A percentile compares a stretch with the other conserved stretches of the same genome.
Conservation (phyloP, 164 flowering plant species). For the Malania oleifera region DNA sequence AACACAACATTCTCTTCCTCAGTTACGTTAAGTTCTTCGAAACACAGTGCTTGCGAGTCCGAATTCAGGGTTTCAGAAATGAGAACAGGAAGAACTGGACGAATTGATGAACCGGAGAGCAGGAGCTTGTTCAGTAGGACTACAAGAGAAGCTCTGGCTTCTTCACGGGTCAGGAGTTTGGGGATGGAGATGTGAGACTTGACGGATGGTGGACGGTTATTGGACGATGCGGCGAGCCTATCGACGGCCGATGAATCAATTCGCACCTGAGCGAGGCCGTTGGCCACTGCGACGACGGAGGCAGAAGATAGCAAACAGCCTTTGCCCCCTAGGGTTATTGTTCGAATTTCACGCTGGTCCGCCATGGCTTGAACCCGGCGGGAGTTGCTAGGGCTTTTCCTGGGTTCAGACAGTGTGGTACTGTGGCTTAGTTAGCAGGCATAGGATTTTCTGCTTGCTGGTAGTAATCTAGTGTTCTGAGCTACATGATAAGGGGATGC, state of each 20-base stretch:
- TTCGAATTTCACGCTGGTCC: slow-evolving; percentile 10
- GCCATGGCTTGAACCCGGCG: slow-evolving; percentile 26
- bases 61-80: slow-evolving; percentile 28
- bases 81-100: slow-evolving; percentile 23
- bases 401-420: too few species aligned
- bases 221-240: slow-evolving; percentile 18
- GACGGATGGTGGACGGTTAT: slow-evolving; percentile 8
- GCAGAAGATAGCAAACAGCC: slow-evolving; percentile 53
- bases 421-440: too few species aligned
- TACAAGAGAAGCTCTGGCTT: slow-evolving; percentile 52
- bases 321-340: slow-evolving; percentile 50
- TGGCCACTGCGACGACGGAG: slow-evolving; percentile 42
- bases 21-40: slow-evolving; percentile 25
- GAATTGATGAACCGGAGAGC: slow-evolving; percentile 23
- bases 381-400: too few species aligned
- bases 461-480: too few species aligned
- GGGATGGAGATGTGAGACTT: slow-evolving; percentile 14
- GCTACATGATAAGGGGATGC: too few species aligned
- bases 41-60: slow-evolving; percentile 5
- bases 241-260: slow-evolving; percentile 55
- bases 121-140: slow-evolving; percentile 59
- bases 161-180: slow-evolving; percentile 24
- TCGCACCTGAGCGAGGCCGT: slow-evolving; percentile 26
- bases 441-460: too few species aligned
- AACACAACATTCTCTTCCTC: slow-evolving; percentile 35